Evolutionary conservation across 495 filamentous ascomycete species (phyloP), one percentile per base, ranked within the genome.

Genomic region (Aspergillus taichungensis): DNA sequence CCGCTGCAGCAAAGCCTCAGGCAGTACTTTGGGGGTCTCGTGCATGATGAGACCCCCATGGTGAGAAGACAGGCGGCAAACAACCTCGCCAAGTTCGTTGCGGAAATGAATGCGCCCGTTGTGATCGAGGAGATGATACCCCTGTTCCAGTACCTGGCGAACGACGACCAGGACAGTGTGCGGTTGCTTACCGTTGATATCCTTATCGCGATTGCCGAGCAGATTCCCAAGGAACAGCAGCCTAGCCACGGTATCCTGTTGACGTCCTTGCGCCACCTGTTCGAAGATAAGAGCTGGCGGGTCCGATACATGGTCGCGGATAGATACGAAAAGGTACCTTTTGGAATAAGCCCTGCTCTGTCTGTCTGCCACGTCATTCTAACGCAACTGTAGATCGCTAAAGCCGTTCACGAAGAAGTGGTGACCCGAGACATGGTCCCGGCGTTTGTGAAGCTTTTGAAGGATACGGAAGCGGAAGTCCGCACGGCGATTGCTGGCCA

Each of bases 241-340:
- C 82, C 85, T 32, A 96, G 89, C 72, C 91, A 97, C 61, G 90
- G 88, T 34, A 87, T 95, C 37, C 69, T 98, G 45, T 72, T 98
- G 55, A 88, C 85, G 13, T 88, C 92, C 42, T 66, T 98, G 58
- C 83, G 92, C 52, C 92, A 75, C 66, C 68, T 98, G 51, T 95
- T 97, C 67, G 90, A 95, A 59, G 92, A 98, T 62, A 96, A 96
- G 75, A 96, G 94, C 69, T 98, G 92, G 92, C 80, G 92, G 54
- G 92, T 98, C 40, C 78, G 92, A 62, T 98, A 97, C 64, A 98
- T 97, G 94, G 94, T 98, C 47, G 92, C 94, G 28, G 92, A 98
- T 65, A 77, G 88, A 67, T 98, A 94, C 57, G 92, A 97, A 66
- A 97, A 97, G 87, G 90, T 90, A 60, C 34, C 10, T 39, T 30